Evolutionary conservation across 2,329 filamentous ascomycete species (phyloP).

Genomic region (Orbilia ellipsospora): DNA sequence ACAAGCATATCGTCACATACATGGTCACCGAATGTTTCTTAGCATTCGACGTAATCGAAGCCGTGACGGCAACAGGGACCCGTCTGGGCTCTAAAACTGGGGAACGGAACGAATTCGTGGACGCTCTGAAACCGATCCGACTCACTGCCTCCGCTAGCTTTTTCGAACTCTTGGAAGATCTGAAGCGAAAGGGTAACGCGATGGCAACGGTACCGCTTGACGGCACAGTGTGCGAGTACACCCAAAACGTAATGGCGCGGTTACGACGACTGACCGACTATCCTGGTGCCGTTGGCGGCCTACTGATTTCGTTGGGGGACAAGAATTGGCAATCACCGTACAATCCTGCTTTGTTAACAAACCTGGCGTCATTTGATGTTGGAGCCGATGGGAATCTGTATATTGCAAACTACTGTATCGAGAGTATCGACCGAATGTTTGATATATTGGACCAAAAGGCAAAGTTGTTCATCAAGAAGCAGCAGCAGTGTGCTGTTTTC

Average conservation of each 20-base stretch:
- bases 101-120: conserved; percentile 83
- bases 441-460: conserved; percentile 79
- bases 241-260: conserved; percentile 84
- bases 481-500: conserved; percentile 85
- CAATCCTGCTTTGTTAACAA: conserved; percentile 69
- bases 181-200: conserved; percentile 73
- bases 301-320: conserved; percentile 91
- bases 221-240: conserved; percentile 80
- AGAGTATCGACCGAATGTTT: conserved; percentile 86
- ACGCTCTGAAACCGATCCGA: conserved; percentile 86
- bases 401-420: conserved; percentile 87
- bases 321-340: conserved; percentile 80
- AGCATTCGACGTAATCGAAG: conserved; percentile 93
- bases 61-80: conserved; percentile 81
- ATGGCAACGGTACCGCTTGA: conserved; percentile 79
- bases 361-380: conserved; percentile 79
- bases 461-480: conserved; percentile 77
- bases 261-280: conserved; percentile 89
- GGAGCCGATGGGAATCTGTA: conserved; percentile 87
- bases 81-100: conserved; percentile 84
- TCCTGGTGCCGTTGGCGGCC: conserved; percentile 83
- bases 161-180: conserved; percentile 84
- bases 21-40: conserved; percentile 91
- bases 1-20: conserved; percentile 86
- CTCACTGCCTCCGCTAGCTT: conserved; percentile 92